Percentiles rank a stretch among this genome's conserved stretches.
Evolutionary conservation across 768 basidiomycete species (phyloP).

Genomic region (Lepiota brunneoincarnata): DNA sequence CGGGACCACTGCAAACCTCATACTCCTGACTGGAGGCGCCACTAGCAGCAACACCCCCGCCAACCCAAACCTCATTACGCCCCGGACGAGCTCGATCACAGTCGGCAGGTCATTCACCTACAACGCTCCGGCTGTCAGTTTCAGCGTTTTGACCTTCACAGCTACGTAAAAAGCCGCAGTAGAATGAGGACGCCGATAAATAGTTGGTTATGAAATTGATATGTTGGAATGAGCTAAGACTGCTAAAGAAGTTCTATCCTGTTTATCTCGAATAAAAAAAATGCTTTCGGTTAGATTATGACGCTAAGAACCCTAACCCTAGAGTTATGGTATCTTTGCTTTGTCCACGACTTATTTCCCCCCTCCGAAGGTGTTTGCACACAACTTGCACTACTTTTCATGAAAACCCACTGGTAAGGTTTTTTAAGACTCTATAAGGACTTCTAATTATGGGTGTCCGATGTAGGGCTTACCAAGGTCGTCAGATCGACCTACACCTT

Average conservation of each 20-base stretch:
- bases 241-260: not conserved
- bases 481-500: slow-evolving; percentile 30
- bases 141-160: slow-evolving; percentile 36
- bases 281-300: not conserved
- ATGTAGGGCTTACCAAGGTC: slow-evolving; percentile 29
- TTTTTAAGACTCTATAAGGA: not conserved
- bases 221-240: not conserved
- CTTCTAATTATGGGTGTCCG: not conserved
- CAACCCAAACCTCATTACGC: slow-evolving; percentile 45
- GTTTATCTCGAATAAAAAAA: too few relatives aligned
- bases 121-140: slow-evolving; percentile 46
- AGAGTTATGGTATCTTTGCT: not conserved
- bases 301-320: not conserved
- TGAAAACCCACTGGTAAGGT: slow-evolving; percentile 56
- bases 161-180: slow-evolving; percentile 17
- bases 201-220: not conserved
- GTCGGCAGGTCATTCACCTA: slow-evolving; percentile 54
- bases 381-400: slow-evolving; percentile 23
- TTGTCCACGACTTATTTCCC: not conserved
- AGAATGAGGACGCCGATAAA: not conserved
- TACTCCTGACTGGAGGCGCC: slow-evolving; percentile 47
- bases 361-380: not conserved
- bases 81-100: slow-evolving; percentile 39
- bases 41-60: slow-evolving; percentile 56
- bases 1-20: slow-evolving; percentile 37